phyloP scores from a whole-genome alignment of 2,329 filamentous ascomycete species.

The Cytospora mali region DNA sequence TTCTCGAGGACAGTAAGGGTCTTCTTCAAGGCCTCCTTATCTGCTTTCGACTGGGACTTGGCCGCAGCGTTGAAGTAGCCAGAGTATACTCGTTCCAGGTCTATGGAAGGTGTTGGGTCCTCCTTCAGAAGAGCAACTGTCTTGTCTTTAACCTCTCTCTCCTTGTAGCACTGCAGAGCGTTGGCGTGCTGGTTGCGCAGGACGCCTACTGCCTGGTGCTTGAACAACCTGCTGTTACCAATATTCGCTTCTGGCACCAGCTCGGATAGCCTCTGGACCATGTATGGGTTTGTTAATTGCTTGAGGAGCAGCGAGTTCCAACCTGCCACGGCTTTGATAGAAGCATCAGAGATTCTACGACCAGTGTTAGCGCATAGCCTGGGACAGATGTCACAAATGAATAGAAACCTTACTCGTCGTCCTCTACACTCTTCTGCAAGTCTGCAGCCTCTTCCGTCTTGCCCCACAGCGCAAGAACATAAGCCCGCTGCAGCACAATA shows the following conservation, averaged over 20 bases:
- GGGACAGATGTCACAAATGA: background rate
- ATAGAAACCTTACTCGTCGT: constrained; percentile 56
- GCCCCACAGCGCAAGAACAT: constrained; percentile 68
- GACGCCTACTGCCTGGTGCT: constrained; percentile 67
- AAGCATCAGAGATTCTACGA: constrained; percentile 64
- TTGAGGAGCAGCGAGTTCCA: constrained; percentile 60
- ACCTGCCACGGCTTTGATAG: constrained; percentile 66
- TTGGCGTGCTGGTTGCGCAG: constrained; percentile 65
- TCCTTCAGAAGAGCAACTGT: constrained; percentile 47
- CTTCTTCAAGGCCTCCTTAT: constrained; percentile 69
- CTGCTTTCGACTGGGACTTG: constrained; percentile 63
- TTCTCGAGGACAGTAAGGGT: constrained; percentile 72
- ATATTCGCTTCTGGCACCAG: constrained; percentile 54
- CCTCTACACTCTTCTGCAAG: constrained; percentile 63
- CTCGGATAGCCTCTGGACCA: constrained; percentile 64
- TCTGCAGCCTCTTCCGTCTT: constrained; percentile 66
- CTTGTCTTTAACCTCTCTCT: constrained; percentile 58
- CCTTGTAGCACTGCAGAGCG: constrained; percentile 69
- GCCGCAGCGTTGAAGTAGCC: constrained; percentile 71
- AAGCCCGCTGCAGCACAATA: constrained; percentile 76
- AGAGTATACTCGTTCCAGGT: constrained; percentile 36
- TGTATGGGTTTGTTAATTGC: constrained; percentile 63
- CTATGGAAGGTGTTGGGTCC: constrained; percentile 33
- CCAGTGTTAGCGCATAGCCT: constrained; percentile 34
- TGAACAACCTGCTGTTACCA: constrained; percentile 66